These are phyloP conservation scores for Begonia fuchsioides DNA, from an alignment of 306 rosid genomes.

Conservation along the genomic window DNA sequence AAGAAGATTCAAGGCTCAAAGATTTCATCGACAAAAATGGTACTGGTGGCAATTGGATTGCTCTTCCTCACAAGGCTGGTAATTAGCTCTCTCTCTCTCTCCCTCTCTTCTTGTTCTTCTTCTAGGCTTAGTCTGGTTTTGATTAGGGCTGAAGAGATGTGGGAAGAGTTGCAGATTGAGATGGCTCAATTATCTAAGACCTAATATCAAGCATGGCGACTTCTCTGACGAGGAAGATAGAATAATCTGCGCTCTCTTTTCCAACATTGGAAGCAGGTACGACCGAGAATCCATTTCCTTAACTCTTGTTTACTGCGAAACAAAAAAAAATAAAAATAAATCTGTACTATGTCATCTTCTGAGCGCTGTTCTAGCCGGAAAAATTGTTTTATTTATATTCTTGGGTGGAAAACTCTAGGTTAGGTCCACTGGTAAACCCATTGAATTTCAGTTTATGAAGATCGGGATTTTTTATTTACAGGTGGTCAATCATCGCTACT, in stretches of 20 bases:
- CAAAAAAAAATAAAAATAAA: neutral
- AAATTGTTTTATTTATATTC: too few relatives aligned
- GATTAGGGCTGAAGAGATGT: slow-evolving; percentile 71
- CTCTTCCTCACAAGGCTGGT: slow-evolving; percentile 95
- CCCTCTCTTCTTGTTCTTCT: neutral
- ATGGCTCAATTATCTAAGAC: slow-evolving; percentile 93
- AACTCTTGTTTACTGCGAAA: neutral
- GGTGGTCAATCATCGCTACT: slow-evolving; percentile 95
- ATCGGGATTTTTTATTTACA: too few relatives aligned
- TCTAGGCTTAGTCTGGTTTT: neutral
- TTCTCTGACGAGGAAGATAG: slow-evolving; percentile 92
- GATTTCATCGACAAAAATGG: slow-evolving; percentile 65
- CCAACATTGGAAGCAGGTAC: slow-evolving; percentile 90
- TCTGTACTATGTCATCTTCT: neutral
- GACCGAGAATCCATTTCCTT: neutral
- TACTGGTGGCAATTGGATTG: slow-evolving; percentile 94
- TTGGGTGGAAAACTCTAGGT: neutral
- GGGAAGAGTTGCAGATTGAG: slow-evolving; percentile 95
- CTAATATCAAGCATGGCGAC: slow-evolving; percentile 87
- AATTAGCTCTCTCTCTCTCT: slow-evolving; percentile 5
- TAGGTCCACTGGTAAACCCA: neutral
- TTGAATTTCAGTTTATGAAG: neutral
- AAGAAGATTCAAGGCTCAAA: slow-evolving; percentile 77
- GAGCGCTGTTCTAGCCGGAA: too few relatives aligned
- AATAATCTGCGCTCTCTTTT: slow-evolving; percentile 62